A percentile compares a stretch with the other conserved stretches of the same genome.
Evolutionary conservation across 352 stramenopile species (phyloP).

Genomic region (Pseudoperonospora humuli): DNA sequence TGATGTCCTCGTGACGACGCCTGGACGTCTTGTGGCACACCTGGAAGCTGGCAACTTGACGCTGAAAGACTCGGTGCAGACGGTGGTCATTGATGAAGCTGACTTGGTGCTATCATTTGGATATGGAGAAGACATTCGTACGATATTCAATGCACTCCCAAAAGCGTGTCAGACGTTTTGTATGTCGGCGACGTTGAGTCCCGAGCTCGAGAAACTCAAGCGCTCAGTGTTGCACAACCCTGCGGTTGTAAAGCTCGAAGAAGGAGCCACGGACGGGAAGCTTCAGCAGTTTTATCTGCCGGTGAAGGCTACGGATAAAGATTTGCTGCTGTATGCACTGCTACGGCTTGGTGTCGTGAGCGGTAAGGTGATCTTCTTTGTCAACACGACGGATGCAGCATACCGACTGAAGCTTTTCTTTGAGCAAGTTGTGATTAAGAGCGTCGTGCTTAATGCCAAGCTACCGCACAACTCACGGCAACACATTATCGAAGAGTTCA

Average conservation of each 20-base stretch:
- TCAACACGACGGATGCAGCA: constrained; percentile 91
- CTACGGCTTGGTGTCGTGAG: constrained; percentile 96
- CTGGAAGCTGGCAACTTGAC: constrained; percentile 71
- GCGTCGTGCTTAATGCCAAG: constrained; percentile 97
- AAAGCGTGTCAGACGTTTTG: constrained; percentile 98
- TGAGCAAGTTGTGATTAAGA: constrained; percentile 98
- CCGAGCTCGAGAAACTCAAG: constrained; percentile 96
- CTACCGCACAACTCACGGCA: constrained; percentile 95
- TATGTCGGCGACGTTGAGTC: constrained; percentile 96
- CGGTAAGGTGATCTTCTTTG: constrained; percentile 98
- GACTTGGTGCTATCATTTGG: constrained; percentile 98
- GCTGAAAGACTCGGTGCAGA: constrained; percentile 90
- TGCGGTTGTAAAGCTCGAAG: constrained; percentile 95
- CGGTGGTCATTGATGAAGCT: constrained; percentile 97
- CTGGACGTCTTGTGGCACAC: constrained; percentile 89
- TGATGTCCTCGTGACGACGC: constrained; percentile 93
- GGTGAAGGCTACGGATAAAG: constrained; percentile 89
- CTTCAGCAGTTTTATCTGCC: constrained; percentile 95
- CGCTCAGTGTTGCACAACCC: constrained; percentile 95
- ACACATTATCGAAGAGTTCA: constrained; percentile 95
- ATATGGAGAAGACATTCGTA: constrained; percentile 89
- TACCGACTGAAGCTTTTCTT: constrained; percentile 99
- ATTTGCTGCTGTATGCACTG: constrained; percentile 96
- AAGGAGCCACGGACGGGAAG: constrained; percentile 83
- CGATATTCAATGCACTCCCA: constrained; percentile 91